These are phyloP conservation scores for Sistotremastrum niveocremeum DNA, from an alignment of 768 basidiomycete genomes.

Conservation along the genomic window DNA sequence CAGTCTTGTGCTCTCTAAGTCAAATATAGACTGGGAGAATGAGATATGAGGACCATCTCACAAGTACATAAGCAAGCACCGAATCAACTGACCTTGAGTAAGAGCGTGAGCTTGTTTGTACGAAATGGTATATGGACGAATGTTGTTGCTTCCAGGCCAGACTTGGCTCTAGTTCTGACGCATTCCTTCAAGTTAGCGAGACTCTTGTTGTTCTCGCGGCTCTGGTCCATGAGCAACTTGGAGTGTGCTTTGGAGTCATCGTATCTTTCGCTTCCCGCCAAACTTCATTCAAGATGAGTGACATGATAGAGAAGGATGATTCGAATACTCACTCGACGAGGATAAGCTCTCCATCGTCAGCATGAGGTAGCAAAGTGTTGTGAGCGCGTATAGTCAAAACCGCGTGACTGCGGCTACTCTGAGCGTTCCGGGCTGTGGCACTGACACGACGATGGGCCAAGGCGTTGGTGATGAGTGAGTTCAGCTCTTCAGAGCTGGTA, in stretches of 20 bases:
- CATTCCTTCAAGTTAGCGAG: constrained; percentile 25
- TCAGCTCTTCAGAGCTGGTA: constrained; percentile 10
- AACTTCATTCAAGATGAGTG: constrained; percentile 9
- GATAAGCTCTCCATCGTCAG: constrained; percentile 22
- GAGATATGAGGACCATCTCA: not conserved
- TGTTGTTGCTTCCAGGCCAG: constrained; percentile 19
- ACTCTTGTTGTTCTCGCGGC: constrained; percentile 23
- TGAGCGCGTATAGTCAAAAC: constrained; percentile 19
- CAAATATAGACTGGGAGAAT: constrained; percentile 19
- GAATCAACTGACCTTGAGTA: constrained; percentile 16
- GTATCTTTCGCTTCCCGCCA: constrained; percentile 24
- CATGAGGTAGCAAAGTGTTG: constrained; percentile 20
- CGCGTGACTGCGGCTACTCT: constrained; percentile 22
- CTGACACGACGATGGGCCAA: constrained; percentile 16
- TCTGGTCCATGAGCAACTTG: constrained; percentile 22
- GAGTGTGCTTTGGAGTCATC: constrained; percentile 23
- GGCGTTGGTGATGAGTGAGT: constrained; percentile 15
- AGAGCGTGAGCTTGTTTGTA: constrained; percentile 21
- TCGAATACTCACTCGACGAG: constrained; percentile 20
- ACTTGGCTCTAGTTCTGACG: constrained; percentile 23
- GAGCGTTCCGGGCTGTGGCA: constrained; percentile 19
- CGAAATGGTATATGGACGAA: constrained; percentile 26
- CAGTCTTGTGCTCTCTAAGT: constrained; percentile 19
- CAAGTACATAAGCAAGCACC: not conserved
- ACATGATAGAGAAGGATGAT: no score